Evolutionary conservation across 345 rosid species (phyloP), one percentile per base, ranked within the genome.

Genomic region (Excoecaria agallocha): DNA sequence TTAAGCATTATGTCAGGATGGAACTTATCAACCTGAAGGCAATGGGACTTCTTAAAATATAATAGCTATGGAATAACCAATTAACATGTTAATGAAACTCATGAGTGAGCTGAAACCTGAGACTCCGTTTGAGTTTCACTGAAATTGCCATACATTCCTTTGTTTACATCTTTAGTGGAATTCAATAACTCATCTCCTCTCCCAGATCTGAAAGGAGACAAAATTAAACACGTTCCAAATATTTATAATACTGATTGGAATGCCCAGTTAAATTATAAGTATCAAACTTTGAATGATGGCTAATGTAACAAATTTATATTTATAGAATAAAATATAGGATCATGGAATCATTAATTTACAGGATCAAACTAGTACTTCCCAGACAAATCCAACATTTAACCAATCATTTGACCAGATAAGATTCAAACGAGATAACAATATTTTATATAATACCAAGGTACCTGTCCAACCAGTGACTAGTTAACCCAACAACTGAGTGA

Each of bases 41-140:
- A 11, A 68, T 41, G 16, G 16, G 3, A 59, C 41, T 69, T 37
- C 43, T 51, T 5, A 8, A 38, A 1, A 22, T 7, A 46, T 17
- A 8, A 19, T 20, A 41, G 20, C 41, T n/a, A 45, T 20, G n/a
- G 45, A 56, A 56, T 39, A 48, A 20, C 2, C 50, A 39, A 35
- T 12, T 6, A 4, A 41, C 2, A 13, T 41, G n/a, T n/a, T n/a
- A n/a, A n/a, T n/a, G n/a, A n/a, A n/a, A n/a, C n/a, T n/a, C n/a
- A n/a, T n/a, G 52, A 48, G 79, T 66, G 81, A 84, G 72, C 64
- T 37, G 39, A 67, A 78, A 93, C 99, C 98, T 95, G 99, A 39
- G 98, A 95, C 22, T 93, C 99, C 19, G 97, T 91, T 82, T 93
- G 99, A 12, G 99, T 95, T 85, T 94, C 98, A 74, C 97, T 94